A percentile compares a stretch with the other conserved stretches of the same genome.
phyloP scores from a whole-genome alignment of 2,329 filamentous ascomycete species.

The Domatiomyces globalis region DNA sequence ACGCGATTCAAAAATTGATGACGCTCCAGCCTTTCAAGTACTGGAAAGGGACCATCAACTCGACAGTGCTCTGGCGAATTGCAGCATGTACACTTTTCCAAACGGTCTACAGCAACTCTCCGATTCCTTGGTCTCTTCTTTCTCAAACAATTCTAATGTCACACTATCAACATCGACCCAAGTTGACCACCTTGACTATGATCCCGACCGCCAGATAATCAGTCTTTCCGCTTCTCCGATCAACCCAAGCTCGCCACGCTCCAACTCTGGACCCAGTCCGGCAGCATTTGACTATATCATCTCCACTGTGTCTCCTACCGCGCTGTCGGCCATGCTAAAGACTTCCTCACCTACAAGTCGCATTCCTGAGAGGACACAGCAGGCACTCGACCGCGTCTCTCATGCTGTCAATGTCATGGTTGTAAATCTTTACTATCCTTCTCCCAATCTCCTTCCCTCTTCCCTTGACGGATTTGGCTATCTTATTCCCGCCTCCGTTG shows the following conservation, averaged over 20 bases:
- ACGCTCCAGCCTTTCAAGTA: not conserved
- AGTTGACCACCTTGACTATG: conserved; percentile 6
- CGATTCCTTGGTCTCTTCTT: conserved; percentile 36
- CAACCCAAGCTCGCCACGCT: not conserved
- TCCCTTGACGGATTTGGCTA: conserved; percentile 67
- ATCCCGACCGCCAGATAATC: conserved; percentile 10
- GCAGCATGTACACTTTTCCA: conserved; percentile 30
- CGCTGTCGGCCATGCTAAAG: conserved; percentile 8
- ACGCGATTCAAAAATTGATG: not conserved
- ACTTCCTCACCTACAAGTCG: not conserved
- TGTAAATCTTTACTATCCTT: conserved; percentile 73
- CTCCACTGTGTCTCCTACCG: conserved; percentile 16
- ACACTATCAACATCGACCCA: conserved; percentile 38
- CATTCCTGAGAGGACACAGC: not conserved
- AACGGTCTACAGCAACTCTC: conserved; percentile 52
- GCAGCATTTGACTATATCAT: conserved; percentile 19
- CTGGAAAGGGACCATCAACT: not conserved
- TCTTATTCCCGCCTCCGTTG: conserved; percentile 63
- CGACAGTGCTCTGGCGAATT: conserved; percentile 1
- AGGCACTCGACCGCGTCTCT: not conserved
- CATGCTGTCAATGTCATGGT: conserved; percentile 67
- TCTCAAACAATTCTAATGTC: conserved; percentile 45
- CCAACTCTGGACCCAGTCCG: not conserved
- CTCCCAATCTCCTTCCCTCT: conserved; percentile 45
- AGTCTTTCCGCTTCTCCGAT: not conserved